These are phyloP conservation scores for Alternaria dauci DNA, from an alignment of 2,329 filamentous ascomycete species.

Conservation along the genomic window DNA sequence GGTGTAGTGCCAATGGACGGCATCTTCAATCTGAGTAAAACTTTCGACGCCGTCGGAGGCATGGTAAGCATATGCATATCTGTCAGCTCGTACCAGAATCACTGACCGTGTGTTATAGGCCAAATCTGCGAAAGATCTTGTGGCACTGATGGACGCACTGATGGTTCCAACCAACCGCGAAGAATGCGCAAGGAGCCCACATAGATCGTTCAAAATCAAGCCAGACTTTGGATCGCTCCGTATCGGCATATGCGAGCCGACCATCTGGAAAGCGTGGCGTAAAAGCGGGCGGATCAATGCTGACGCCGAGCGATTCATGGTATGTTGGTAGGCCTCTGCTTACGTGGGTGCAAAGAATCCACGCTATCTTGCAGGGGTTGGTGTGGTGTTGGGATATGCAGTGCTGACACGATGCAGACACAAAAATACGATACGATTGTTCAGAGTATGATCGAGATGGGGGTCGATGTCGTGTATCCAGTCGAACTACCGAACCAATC, in stretches of 20 bases:
- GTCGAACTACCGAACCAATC: constrained; percentile 44
- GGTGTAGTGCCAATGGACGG: constrained; percentile 49
- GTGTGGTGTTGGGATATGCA: constrained; percentile 7
- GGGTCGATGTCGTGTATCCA: constrained; percentile 47
- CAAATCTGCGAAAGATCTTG: constrained; percentile 49
- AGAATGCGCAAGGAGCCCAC: constrained; percentile 28
- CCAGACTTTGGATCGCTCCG: constrained; percentile 43
- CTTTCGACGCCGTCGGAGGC: constrained; percentile 46
- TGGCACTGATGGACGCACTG: constrained; percentile 42
- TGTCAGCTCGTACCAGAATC: neutral
- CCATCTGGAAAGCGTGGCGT: constrained; percentile 47
- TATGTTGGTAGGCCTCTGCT: constrained; percentile 25
- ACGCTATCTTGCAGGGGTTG: constrained; percentile 2
- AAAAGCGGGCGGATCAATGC: constrained; percentile 47
- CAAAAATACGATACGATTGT: constrained; percentile 50
- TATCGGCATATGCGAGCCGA: constrained; percentile 49
- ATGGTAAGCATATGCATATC: constrained; percentile 32
- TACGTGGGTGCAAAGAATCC: constrained; percentile 1
- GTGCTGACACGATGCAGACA: constrained; percentile 32
- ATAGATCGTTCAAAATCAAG: constrained; percentile 43
- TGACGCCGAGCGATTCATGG: constrained; percentile 51
- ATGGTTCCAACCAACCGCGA: constrained; percentile 45
- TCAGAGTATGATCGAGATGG: constrained; percentile 48
- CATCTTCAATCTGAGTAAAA: constrained; percentile 46
- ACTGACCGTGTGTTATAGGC: constrained; percentile 28